Percentiles rank a stretch among this genome's conserved stretches.
Evolutionary conservation across 495 filamentous ascomycete genomes (phyloP).

Genomic region (Tuber calosporum): DNA sequence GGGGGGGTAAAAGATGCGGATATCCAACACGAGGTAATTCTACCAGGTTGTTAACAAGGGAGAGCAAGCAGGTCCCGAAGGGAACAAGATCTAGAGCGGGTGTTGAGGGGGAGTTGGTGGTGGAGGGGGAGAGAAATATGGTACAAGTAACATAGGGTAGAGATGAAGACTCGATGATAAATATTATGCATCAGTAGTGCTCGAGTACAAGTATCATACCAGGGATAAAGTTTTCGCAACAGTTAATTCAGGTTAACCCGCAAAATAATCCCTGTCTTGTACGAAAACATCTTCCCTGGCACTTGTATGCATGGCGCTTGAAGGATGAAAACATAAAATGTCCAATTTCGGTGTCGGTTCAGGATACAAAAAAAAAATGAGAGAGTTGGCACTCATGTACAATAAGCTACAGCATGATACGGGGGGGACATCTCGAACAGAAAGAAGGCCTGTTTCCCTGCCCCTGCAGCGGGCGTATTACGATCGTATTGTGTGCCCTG

Average conservation of each 20-base stretch:
- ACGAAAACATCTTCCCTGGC: too few species aligned
- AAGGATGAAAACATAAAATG: background rate
- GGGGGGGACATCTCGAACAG: background rate
- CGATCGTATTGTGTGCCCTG: background rate
- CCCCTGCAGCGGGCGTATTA: background rate
- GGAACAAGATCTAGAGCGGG: background rate
- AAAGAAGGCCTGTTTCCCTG: background rate
- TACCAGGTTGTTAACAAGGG: background rate
- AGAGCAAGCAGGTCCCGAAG: background rate
- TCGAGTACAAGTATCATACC: background rate
- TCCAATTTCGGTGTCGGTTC: background rate
- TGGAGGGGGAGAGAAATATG: background rate
- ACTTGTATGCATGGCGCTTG: too few species aligned
- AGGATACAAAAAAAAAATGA: background rate
- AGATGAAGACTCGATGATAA: background rate
- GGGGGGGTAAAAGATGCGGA: background rate
- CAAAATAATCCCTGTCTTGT: too few species aligned
- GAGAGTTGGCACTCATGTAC: background rate
- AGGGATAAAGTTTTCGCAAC: too few species aligned
- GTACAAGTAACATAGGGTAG: background rate
- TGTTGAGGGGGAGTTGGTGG: background rate
- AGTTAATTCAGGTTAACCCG: too few species aligned
- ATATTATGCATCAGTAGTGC: background rate
- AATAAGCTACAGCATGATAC: background rate
- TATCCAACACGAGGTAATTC: conserved; percentile 1